Percentiles rank a stretch among this genome's conserved stretches.
phyloP scores from a whole-genome alignment of 805 yeast species.

The Yarrowia deformans region DNA sequence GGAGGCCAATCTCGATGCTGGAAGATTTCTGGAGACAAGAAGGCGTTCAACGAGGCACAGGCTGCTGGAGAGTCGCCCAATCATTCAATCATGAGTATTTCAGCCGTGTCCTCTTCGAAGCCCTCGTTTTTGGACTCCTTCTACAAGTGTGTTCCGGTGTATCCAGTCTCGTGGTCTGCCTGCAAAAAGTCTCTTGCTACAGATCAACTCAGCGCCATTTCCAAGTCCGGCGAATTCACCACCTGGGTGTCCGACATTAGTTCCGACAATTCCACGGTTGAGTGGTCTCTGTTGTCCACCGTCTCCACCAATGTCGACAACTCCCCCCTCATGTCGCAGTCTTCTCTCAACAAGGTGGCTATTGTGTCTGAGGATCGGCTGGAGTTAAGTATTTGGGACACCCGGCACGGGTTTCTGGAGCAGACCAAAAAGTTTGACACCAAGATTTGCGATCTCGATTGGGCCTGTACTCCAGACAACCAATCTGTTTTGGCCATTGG shows the following conservation, averaged over 20 bases:
- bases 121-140: constrained; percentile 20
- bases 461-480: constrained; percentile 75
- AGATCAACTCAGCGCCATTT: constrained; percentile 59
- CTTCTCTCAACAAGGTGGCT: constrained; percentile 78
- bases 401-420: constrained; percentile 69
- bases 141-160: constrained; percentile 13
- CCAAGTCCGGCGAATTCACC: constrained; percentile 58
- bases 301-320: constrained; percentile 58
- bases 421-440: constrained; percentile 55
- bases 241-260: constrained; percentile 57
- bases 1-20: constrained; percentile 24
- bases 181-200: not conserved
- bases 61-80: not conserved
- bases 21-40: constrained; percentile 1
- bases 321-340: constrained; percentile 63
- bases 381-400: constrained; percentile 79
- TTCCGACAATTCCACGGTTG: constrained; percentile 33
- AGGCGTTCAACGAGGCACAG: not conserved
- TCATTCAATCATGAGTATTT: constrained; percentile 1
- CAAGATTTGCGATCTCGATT: constrained; percentile 75
- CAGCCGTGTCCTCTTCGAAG: not conserved
- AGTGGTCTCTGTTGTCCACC: constrained; percentile 59
- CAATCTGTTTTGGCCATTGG: constrained; percentile 85
- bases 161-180: constrained; percentile 25
- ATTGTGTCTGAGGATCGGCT: constrained; percentile 64